phyloP scores from a whole-genome alignment of 139 green algal species.

The Volvox reticuliferus region DNA sequence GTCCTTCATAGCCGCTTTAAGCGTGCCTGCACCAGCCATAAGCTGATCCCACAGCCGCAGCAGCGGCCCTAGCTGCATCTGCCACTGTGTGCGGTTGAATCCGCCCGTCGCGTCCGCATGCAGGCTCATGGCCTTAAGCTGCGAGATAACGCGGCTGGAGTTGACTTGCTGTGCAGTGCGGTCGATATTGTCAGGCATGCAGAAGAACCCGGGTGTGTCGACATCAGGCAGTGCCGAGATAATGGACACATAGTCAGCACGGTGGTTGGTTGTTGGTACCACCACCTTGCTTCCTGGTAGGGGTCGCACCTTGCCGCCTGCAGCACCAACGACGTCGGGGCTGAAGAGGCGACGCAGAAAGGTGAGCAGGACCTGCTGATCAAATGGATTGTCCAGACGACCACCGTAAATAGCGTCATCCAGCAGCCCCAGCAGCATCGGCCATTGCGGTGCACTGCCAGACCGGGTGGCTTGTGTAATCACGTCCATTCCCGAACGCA shows the following conservation, averaged over 20 bases:
- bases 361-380: conserved; percentile 68
- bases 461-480: conserved; percentile 53
- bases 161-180: conserved; percentile 65
- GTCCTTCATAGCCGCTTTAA: conserved; percentile 52
- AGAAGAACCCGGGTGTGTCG: conserved; percentile 76
- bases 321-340: conserved; percentile 54
- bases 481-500: conserved; percentile 78
- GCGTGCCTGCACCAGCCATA: conserved; percentile 24
- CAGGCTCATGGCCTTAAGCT: conserved; percentile 64
- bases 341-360: conserved; percentile 76
- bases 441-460: conserved; percentile 65
- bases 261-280: conserved; percentile 65
- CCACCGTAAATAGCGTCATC: conserved; percentile 88
- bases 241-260: conserved; percentile 51
- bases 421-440: conserved; percentile 81
- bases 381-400: conserved; percentile 77
- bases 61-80: conserved; percentile 69
- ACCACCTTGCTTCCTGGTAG: conserved; percentile 67
- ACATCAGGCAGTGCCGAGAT: conserved; percentile 66
- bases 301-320: conserved; percentile 47
- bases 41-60: conserved; percentile 75
- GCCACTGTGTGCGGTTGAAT: conserved; percentile 71
- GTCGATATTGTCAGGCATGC: conserved; percentile 83
- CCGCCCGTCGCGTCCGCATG: conserved; percentile 19
- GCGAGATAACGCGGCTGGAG: conserved; percentile 47